A percentile compares a stretch with the other conserved stretches of the same genome.
Evolutionary conservation across 1,284 basidiomycete species (phyloP).

Genomic region (Apiotrichum gracile): DNA sequence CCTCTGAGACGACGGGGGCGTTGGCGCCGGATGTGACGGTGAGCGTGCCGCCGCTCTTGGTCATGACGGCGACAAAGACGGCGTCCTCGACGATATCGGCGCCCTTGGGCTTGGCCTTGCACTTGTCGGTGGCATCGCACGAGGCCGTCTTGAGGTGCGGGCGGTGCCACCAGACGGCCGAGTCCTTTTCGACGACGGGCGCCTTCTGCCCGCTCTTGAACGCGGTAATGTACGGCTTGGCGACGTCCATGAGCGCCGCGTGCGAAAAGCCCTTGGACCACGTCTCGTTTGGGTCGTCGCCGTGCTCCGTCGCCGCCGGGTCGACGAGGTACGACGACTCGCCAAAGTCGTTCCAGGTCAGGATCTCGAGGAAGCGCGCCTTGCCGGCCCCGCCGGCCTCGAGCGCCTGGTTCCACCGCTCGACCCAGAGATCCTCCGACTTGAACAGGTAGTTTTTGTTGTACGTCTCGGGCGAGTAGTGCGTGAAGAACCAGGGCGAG

Average conservation of each 20-base stretch:
- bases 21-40: slow-evolving; percentile 40
- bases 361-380: slow-evolving; percentile 39
- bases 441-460: slow-evolving; percentile 47
- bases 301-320: slow-evolving; percentile 32
- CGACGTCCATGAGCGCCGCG: slow-evolving; percentile 41
- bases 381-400: slow-evolving; percentile 17
- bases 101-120: slow-evolving; percentile 14
- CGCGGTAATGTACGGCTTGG: slow-evolving; percentile 44
- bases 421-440: slow-evolving; percentile 43
- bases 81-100: slow-evolving; percentile 29
- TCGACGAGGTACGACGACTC: slow-evolving; percentile 44
- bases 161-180: slow-evolving; percentile 45
- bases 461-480: slow-evolving; percentile 44
- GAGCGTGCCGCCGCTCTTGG: slow-evolving; percentile 33
- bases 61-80: slow-evolving; percentile 42
- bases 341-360: slow-evolving; percentile 49
- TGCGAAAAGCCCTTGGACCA: slow-evolving; percentile 43
- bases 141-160: slow-evolving; percentile 39
- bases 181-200: slow-evolving; percentile 36
- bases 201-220: slow-evolving; percentile 34
- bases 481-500: slow-evolving; percentile 46
- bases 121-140: slow-evolving; percentile 45
- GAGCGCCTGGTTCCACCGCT: slow-evolving; percentile 45
- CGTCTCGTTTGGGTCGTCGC: slow-evolving; percentile 39
- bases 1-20: slow-evolving; percentile 21